These are phyloP conservation scores for Candida cerambycidarum DNA, from an alignment of 805 yeast genomes.

Conservation along the genomic window DNA sequence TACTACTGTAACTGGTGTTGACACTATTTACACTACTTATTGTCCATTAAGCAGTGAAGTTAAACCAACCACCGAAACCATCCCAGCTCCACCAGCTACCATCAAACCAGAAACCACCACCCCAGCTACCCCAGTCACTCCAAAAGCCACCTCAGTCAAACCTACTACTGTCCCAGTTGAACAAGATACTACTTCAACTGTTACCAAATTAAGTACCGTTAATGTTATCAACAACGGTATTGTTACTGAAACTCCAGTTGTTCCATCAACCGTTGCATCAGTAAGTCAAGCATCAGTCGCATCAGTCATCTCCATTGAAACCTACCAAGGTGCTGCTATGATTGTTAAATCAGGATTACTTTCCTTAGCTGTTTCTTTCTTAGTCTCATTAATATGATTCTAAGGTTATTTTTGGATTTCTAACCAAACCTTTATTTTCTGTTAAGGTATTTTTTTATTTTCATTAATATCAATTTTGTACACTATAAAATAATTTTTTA, in stretches of 20 bases:
- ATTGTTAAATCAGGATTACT: conserved; percentile 25
- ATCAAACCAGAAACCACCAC: conserved; percentile 5
- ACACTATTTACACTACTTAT: conserved; percentile 21
- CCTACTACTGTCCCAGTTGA: too few species aligned
- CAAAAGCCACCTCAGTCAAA: too few species aligned
- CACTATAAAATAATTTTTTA: conserved; percentile 3
- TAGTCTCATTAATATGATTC: conserved; percentile 16
- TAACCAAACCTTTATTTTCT: background rate
- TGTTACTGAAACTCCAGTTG: conserved; percentile 29
- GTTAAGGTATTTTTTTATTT: conserved; percentile 1
- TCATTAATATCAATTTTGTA: conserved; percentile 5
- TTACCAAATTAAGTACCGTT: conserved; percentile 15
- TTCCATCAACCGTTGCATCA: conserved; percentile 17
- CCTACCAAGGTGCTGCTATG: conserved; percentile 32
- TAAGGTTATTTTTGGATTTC: conserved; percentile 1
- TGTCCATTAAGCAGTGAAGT: conserved; percentile 23
- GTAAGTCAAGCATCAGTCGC: conserved; percentile 16
- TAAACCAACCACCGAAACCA: conserved; percentile 9
- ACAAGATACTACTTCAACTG: too few species aligned
- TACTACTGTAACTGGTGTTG: conserved; percentile 20
- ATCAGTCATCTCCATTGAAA: conserved; percentile 16
- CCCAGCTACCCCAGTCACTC: too few species aligned
- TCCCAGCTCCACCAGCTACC: conserved; percentile 3
- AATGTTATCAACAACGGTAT: conserved; percentile 45
- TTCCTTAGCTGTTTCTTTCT: conserved; percentile 23